Conservation (phyloP, 202 grass and related monocot genomes). For the Carex sylvatica region DNA sequence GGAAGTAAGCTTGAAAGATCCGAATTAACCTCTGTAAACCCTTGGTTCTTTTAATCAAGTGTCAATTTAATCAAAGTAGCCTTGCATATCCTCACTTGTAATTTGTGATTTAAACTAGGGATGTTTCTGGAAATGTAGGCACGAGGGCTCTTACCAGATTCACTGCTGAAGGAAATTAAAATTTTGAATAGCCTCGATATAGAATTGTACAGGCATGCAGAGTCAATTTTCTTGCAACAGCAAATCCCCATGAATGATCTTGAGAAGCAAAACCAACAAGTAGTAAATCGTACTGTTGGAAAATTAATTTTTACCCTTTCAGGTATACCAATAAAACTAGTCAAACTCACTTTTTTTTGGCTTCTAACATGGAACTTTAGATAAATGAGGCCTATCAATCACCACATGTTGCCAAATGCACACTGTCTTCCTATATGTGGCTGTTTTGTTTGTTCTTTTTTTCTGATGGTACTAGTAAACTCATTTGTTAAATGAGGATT, state of each 20-base stretch:
- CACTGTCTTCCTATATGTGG: too few relatives aligned
- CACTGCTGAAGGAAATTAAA: conserved; percentile 58
- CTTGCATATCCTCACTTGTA: background rate
- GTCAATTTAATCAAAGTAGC: background rate
- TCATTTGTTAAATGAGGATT: too few relatives aligned
- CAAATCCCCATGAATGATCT: conserved; percentile 13
- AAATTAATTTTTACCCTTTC: background rate
- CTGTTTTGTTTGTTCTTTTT: too few relatives aligned
- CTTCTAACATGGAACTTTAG: too few relatives aligned
- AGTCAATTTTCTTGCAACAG: conserved; percentile 67
- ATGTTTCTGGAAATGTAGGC: conserved; percentile 41
- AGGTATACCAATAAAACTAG: too few relatives aligned
- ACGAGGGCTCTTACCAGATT: conserved; percentile 46
- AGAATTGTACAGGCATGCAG: conserved; percentile 79
- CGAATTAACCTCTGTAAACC: background rate
- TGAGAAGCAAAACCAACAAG: conserved; percentile 15
- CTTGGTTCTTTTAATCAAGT: background rate
- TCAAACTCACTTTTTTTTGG: too few relatives aligned
- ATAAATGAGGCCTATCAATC: too few relatives aligned
- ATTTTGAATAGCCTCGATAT: conserved; percentile 75
- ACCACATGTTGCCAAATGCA: too few relatives aligned
- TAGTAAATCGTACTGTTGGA: conserved; percentile 24
- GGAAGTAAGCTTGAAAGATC: background rate
- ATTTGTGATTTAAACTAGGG: background rate
- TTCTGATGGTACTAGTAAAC: too few relatives aligned